Conservation (phyloP, 371 early-diverging fungal genomes). For the Mucor racemosus region DNA sequence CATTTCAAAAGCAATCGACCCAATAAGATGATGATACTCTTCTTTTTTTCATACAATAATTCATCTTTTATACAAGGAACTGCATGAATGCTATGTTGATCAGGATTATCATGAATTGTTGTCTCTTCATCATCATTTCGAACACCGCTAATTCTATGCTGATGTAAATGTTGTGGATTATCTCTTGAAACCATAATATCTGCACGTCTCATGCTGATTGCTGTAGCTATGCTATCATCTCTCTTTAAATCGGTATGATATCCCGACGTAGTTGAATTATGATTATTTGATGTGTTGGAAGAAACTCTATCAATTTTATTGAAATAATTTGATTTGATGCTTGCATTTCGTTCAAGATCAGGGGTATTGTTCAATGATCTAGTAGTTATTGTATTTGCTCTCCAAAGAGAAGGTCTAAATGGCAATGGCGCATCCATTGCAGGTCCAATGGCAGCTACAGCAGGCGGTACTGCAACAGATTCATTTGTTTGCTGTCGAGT, state of each 20-base stretch:
- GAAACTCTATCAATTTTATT: background rate
- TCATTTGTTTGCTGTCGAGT: background rate
- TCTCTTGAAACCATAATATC: conserved; percentile 36
- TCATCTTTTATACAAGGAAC: conserved; percentile 9
- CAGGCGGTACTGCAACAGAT: background rate
- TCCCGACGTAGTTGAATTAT: background rate
- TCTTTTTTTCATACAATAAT: conserved; percentile 34
- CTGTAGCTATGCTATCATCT: conserved; percentile 32
- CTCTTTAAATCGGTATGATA: conserved; percentile 12
- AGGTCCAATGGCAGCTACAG: background rate
- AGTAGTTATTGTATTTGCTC: conserved; percentile 7
- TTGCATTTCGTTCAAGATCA: conserved; percentile 12
- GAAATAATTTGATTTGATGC: background rate
- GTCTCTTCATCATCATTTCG: conserved; percentile 13
- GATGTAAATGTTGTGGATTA: conserved; percentile 31
- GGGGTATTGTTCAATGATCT: background rate
- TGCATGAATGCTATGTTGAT: background rate
- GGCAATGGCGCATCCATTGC: conserved; percentile 9
- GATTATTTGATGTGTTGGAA: background rate
- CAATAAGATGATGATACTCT: conserved; percentile 36
- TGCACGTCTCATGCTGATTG: conserved; percentile 31
- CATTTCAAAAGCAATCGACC: conserved; percentile 43
- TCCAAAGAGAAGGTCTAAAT: conserved; percentile 23
- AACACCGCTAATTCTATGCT: conserved; percentile 11
- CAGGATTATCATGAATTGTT: background rate